Base-by-base conservation (phyloP, 2,329 filamentous ascomycete genomes). In the Stemphylium vesicarium region DNA sequence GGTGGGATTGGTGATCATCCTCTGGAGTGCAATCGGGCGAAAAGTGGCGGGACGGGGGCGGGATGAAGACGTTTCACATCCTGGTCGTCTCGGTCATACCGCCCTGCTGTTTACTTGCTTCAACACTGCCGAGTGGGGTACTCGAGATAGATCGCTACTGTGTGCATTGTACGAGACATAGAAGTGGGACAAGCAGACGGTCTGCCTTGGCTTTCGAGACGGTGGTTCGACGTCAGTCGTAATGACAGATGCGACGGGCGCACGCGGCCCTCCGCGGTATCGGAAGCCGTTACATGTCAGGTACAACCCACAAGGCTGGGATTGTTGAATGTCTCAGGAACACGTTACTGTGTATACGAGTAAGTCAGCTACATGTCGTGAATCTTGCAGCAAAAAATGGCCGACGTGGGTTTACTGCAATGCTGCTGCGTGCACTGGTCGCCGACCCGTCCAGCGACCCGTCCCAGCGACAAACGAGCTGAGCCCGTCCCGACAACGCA, bases 11-110 rank as follows among this genome's bases (percentile, higher is more conserved):
- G 36, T 4, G 15, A 36, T 22, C 20, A 18, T 7, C 31, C n/a
- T 33, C 13, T 44, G 42, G 42, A 44, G 42, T 11, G 13, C 42
- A 44, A 44, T 32, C 16, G 42, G 42, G 42, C 42, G 18, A 38
- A 12, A 33, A 33, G 22, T 43, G 51, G 35, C 24, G 37, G 29
- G 41, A 16, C 26, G 18, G 33, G 22, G 46, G 26, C 31, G 40
- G 40, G 46, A 50, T 45, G 52, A 18, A 50, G 20, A 32, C 15
- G 52, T 55, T 55, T 55, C 46, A 49, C 29, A 55, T 40, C 24
- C 46, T 45, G 40, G 46, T 50, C 26, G 24, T 24, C 38, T 37
- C 36, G 20, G 42, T 32, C 37, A 24, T 47, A 47, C 42, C n/a
- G 42, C 42, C 20, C 24, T 24, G 29, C 36, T 46, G 50, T 52